Evolutionary conservation across 768 basidiomycete species (phyloP), one percentile per base, ranked within the genome.

Genomic region (Collybia sordida): DNA sequence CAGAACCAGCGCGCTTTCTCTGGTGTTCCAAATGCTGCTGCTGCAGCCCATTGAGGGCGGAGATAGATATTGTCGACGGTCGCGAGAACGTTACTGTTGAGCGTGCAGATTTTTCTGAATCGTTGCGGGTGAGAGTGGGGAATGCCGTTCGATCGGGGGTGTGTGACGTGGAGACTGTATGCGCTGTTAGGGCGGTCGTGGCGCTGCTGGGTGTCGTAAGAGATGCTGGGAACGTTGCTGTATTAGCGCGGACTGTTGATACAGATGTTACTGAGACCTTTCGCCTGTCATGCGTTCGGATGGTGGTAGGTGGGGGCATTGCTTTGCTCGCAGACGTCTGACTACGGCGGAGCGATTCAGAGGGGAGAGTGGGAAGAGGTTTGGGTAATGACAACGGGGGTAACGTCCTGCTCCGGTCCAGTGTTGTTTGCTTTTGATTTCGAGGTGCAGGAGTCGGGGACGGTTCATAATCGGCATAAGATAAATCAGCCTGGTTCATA

Each of bases 101-200:
- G 17, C 77, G 69, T 2, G 65, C 48, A 0, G 77, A 75, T 40
- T 73, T 69, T 15, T 66, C 70, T 0, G 83, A 85, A 17, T 78
- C 72, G n/a, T 71, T 71, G 19, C 81, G 72, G 15, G 69, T 59
- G 24, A 82, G 40, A 23, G 67, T 41, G 5, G 59, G 60, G 45
- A 66, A 66, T 18, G 64, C 46, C 12, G 69, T 57, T 11, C 49
- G 44, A 8, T 56, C 54, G 0, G 54, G 18, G 49, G 53, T 67
- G 24, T 72, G 69, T 5, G 74, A 66, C 51, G 74, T 77, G 3
- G 81, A 80, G 4, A 82, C 85, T 0, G 84, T 88, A 54, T 85
- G 82, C 0, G 80, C 64, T 1, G 85, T 86, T 11, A 89, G 48
- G 14, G 83, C 84, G 15, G 86, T 90, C 31, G 87, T 88, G 1